These are phyloP conservation scores for Trifolium subterraneum DNA, from an alignment of 306 rosid species.

Conservation along the genomic window DNA sequence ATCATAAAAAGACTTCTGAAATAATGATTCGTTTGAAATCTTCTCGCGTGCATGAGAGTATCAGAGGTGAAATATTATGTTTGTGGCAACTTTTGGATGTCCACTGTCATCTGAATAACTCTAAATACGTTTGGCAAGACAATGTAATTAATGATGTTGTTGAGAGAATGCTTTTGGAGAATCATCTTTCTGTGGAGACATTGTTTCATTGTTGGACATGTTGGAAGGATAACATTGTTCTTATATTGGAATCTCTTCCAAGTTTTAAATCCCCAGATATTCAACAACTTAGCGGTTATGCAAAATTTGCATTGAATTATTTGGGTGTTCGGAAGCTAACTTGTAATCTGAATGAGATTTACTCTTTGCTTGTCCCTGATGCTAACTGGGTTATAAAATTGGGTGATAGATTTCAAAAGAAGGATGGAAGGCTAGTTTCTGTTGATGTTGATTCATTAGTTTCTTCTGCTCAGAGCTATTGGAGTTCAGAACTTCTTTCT, in stretches of 20 bases:
- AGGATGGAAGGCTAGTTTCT: constrained; percentile 49
- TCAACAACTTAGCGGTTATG: constrained; percentile 36
- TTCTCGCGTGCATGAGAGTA: constrained; percentile 47
- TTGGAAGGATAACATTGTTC: constrained; percentile 62
- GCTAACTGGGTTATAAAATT: constrained; percentile 62
- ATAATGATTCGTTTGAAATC: constrained; percentile 45
- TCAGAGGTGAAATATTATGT: constrained; percentile 59
- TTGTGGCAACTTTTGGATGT: constrained; percentile 62
- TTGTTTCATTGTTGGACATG: constrained; percentile 66
- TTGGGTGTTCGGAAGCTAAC: constrained; percentile 61
- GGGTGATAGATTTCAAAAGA: constrained; percentile 40
- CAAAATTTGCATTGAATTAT: constrained; percentile 54
- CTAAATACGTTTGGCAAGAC: constrained; percentile 54
- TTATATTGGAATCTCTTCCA: constrained; percentile 47
- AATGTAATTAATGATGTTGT: constrained; percentile 39
- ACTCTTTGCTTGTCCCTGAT: constrained; percentile 54
- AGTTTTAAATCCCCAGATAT: constrained; percentile 43
- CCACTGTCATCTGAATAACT: constrained; percentile 49
- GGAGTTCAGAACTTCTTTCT: constrained; percentile 62
- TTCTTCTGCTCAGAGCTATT: constrained; percentile 52
- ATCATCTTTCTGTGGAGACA: constrained; percentile 60
- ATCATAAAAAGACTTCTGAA: constrained; percentile 25
- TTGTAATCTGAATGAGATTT: constrained; percentile 35
- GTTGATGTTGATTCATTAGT: constrained; percentile 45
- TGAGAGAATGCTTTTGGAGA: constrained; percentile 36